Conservation (phyloP, 2,329 filamentous ascomycete genomes). For the Purpureocillium takamizusanense region DNA sequence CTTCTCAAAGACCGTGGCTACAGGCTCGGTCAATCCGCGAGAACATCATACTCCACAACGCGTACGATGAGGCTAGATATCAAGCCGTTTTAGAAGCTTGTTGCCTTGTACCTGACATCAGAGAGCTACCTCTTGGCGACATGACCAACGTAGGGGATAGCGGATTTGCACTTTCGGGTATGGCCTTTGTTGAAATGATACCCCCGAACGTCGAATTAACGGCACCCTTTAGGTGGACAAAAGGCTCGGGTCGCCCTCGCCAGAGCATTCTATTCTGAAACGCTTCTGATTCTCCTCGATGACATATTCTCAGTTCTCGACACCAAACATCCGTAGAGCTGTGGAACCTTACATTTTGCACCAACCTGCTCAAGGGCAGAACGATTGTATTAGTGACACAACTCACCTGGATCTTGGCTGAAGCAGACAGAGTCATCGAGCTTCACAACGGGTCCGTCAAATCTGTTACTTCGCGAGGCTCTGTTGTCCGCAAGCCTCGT, state of each 20-base stretch:
- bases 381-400: constrained; percentile 43
- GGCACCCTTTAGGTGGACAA: constrained; percentile 38
- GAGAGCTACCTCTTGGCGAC: constrained; percentile 35
- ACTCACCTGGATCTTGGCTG: constrained; percentile 29
- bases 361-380: constrained; percentile 34
- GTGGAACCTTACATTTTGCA: constrained; percentile 41
- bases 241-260: constrained; percentile 40
- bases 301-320: constrained; percentile 44
- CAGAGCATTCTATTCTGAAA: constrained; percentile 38
- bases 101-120: constrained; percentile 32
- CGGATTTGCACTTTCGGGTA: constrained; percentile 29
- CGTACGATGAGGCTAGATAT: constrained; percentile 35
- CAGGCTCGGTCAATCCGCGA: constrained; percentile 38
- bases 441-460: constrained; percentile 28
- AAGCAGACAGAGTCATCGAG: constrained; percentile 28
- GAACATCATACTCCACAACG: constrained; percentile 37
- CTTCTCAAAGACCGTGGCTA: constrained; percentile 39
- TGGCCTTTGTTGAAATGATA: too few species aligned
- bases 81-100: constrained; percentile 41
- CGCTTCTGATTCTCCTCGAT: constrained; percentile 38
- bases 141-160: constrained; percentile 35
- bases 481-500: constrained; percentile 21
- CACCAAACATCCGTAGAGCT: constrained; percentile 35
- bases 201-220: too few species aligned
- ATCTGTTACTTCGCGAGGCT: constrained; percentile 25